Evolutionary conservation across 768 basidiomycete genomes (phyloP).

Genomic region (Ramaria rubella): DNA sequence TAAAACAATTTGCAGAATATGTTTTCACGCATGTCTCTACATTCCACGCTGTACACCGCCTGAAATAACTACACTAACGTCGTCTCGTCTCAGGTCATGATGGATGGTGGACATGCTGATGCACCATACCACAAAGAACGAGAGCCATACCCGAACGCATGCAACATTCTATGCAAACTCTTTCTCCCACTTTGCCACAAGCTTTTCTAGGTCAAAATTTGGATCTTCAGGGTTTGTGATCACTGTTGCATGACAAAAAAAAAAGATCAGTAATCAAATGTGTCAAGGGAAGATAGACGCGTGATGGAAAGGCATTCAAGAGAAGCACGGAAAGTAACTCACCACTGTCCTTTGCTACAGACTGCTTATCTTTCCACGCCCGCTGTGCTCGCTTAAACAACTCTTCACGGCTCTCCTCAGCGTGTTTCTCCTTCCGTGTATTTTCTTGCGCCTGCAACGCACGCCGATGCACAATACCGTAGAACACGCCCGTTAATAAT

Average conservation of each 20-base stretch:
- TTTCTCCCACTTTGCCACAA: conserved; percentile 70
- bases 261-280: conserved; percentile 2
- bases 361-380: conserved; percentile 80
- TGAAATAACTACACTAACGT: neutral
- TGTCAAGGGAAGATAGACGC: too few relatives aligned
- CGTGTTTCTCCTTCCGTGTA: conserved; percentile 66
- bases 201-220: conserved; percentile 91
- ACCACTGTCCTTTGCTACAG: conserved; percentile 42
- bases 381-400: conserved; percentile 83
- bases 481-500: conserved; percentile 76
- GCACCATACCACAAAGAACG: too few relatives aligned
- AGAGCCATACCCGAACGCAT: too few relatives aligned
- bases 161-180: conserved; percentile 50
- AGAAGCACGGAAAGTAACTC: conserved; percentile 34
- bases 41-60: neutral
- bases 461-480: conserved; percentile 89
- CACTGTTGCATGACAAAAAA: conserved; percentile 50
- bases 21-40: neutral
- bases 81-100: neutral
- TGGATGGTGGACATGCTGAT: too few relatives aligned
- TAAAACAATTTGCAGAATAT: neutral
- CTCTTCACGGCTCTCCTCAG: conserved; percentile 64
- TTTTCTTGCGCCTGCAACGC: conserved; percentile 81
- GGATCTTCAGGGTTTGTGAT: conserved; percentile 93
- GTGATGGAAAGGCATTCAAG: neutral